A percentile compares a stretch with the other conserved stretches of the same genome.
phyloP scores from a whole-genome alignment of 2,329 filamentous ascomycete species.

The Clonostachys chloroleuca region DNA sequence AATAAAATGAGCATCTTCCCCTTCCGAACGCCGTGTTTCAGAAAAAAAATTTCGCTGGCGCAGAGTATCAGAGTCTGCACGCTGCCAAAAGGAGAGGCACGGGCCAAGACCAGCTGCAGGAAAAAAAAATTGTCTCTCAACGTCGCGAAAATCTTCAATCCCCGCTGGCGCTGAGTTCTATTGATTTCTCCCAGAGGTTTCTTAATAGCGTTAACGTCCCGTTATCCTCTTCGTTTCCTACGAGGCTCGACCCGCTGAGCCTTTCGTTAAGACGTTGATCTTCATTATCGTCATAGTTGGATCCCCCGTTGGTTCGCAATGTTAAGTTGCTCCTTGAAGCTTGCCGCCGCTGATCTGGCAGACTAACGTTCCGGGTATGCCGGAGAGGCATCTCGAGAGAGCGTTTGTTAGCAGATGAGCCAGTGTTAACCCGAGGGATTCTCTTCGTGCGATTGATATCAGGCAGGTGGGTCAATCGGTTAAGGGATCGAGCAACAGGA shows the following conservation, averaged over 20 bases:
- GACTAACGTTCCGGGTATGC: constrained; percentile 31
- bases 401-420: constrained; percentile 29
- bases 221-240: constrained; percentile 44
- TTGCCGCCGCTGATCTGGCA: too few relatives aligned
- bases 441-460: constrained; percentile 43
- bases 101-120: too few relatives aligned
- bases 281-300: constrained; percentile 43
- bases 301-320: constrained; percentile 28
- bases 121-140: too few relatives aligned
- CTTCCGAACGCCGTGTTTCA: too few relatives aligned
- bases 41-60: too few relatives aligned
- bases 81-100: too few relatives aligned
- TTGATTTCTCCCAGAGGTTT: constrained; percentile 58
- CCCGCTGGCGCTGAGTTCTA: constrained; percentile 49
- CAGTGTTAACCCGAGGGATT: constrained; percentile 36
- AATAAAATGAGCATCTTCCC: too few relatives aligned
- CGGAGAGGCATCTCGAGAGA: constrained; percentile 19
- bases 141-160: neutral
- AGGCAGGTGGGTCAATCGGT: constrained; percentile 37
- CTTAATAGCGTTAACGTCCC: constrained; percentile 46
- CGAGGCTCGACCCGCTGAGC: constrained; percentile 44
- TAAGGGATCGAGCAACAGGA: constrained; percentile 60
- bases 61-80: too few relatives aligned
- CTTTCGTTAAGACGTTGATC: constrained; percentile 30
- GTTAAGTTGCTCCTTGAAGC: constrained; percentile 12